Base-by-base conservation (phyloP, 2,329 filamentous ascomycete species). In the Chalara sp. region DNA sequence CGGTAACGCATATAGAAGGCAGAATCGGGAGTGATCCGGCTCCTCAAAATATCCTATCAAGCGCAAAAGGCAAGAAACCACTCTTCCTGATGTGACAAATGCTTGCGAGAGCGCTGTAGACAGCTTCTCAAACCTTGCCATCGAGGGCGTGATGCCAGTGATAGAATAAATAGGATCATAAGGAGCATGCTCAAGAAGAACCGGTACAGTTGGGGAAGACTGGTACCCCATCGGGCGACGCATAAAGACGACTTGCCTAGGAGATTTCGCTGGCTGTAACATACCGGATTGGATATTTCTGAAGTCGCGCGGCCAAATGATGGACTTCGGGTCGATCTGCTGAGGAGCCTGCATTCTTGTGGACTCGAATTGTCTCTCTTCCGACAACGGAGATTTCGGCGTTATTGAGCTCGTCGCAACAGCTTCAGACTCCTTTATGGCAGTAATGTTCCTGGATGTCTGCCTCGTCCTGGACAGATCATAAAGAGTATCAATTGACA, bases 401-500 rank as follows among this genome's bases (percentile, higher is more conserved):
- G 49, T 48, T 12, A 56, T 50, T 13, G 54, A 52, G n/a, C 35
- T 37, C 35, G 8, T 10, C 35, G 8, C 2, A 8, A 37, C 35
- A 10, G 35, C 35, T 10, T 59, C 57, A 12, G 55, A 54, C 28
- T 42, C 43, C 41, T 61, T 62, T n/a, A 52, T 29, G 11, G 46
- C 21, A 32, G 57, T 40, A 7, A 51, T 30, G 8, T 54, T 61
- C 28, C 58, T 51, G 31, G 63, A 30, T 80, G 76, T 37, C 43
- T 65, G 62, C 21, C 86, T 74, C 11, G 84, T 85, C 46, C 83
- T 73, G 0, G 86, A 89, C 11, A 91, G 72, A 61, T 90, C 86
- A 65, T 87, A 90, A 1, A 92, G 75, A 0, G 84, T 89, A 67
- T 91, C 87, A 64, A 91, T 89, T 2, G 85, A 89, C 5, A 81